phyloP scores from a whole-genome alignment of 495 filamentous ascomycete species.

The Neurospora sp. region DNA sequence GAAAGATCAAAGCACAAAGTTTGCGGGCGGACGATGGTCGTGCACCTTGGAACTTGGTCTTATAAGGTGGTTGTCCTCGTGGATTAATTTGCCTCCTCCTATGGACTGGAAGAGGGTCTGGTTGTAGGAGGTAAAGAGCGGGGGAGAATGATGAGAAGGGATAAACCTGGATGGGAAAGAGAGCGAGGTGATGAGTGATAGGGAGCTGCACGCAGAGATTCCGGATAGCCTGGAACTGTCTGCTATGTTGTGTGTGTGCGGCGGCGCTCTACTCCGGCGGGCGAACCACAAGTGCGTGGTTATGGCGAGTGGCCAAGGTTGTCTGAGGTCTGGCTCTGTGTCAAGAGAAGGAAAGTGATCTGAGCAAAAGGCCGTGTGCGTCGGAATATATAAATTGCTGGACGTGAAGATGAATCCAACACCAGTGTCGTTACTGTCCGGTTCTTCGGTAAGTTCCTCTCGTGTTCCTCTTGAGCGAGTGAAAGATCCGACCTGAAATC shows the following conservation, averaged over 20 bases:
- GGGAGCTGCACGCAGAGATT: not conserved
- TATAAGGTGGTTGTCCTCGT: not conserved
- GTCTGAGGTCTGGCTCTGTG: not conserved
- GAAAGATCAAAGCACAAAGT: constrained; percentile 1
- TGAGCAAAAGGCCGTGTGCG: not conserved
- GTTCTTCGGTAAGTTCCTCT: not conserved
- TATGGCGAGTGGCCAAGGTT: not conserved
- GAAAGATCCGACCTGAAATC: not conserved
- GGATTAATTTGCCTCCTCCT: not conserved
- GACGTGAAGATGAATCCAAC: not conserved
- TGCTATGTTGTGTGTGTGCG: not conserved
- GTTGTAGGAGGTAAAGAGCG: not conserved
- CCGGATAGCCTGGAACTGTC: not conserved
- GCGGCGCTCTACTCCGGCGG: not conserved
- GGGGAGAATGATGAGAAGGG: not conserved
- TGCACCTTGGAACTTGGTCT: not conserved
- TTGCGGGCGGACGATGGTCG: not conserved
- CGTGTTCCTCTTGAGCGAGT: not conserved
- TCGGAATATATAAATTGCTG: not conserved
- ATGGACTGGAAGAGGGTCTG: not conserved
- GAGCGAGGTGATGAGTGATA: not conserved
- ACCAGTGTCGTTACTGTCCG: not conserved
- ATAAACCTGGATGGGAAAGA: not conserved
- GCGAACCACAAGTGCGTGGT: not conserved
- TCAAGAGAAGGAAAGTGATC: not conserved